A percentile compares a stretch with the other conserved stretches of the same genome.
These are phyloP conservation scores for Colletotrichum tropicicola DNA, from an alignment of 2,329 filamentous ascomycete species.

Conservation along the genomic window DNA sequence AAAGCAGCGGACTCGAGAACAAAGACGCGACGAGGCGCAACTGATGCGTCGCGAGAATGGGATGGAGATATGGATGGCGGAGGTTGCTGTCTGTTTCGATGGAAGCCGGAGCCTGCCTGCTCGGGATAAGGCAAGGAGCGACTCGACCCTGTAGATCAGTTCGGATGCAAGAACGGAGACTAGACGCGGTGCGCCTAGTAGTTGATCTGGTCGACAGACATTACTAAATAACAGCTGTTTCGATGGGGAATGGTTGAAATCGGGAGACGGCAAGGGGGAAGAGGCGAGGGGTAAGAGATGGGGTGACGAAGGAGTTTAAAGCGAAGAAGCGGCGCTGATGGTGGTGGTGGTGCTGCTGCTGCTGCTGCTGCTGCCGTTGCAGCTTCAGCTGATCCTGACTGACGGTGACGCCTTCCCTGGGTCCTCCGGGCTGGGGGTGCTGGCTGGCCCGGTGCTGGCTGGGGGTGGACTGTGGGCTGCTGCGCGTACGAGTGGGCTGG, in stretches of 20 bases:
- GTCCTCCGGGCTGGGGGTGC: neutral
- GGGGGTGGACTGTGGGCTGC: too few relatives aligned
- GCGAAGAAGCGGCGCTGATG: conserved; percentile 5
- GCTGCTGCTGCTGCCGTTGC: conserved; percentile 7
- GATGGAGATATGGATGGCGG: neutral
- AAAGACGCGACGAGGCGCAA: conserved; percentile 10
- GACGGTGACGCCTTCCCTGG: conserved; percentile 25
- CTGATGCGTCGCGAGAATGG: conserved; percentile 7
- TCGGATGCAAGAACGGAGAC: conserved; percentile 24
- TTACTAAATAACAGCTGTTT: conserved; percentile 19
- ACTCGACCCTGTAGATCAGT: conserved; percentile 29
- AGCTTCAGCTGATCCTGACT: conserved; percentile 28
- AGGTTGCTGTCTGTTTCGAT: conserved; percentile 20
- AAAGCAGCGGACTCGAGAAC: neutral
- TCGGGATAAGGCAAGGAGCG: conserved; percentile 26
- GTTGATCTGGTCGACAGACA: conserved; percentile 30
- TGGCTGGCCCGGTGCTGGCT: too few relatives aligned
- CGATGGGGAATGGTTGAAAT: conserved; percentile 4
- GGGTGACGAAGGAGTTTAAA: conserved; percentile 29
- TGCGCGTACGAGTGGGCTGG: too few relatives aligned
- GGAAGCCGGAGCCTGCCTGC: conserved; percentile 20
- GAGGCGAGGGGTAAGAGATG: conserved; percentile 11
- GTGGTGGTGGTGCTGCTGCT: neutral
- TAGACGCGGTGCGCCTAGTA: conserved; percentile 33
- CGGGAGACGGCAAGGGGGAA: neutral